Percentiles rank a stretch among this genome's conserved stretches.
Evolutionary conservation across 305 asterid species (phyloP).

Genomic region (Fraxinus nigra): DNA sequence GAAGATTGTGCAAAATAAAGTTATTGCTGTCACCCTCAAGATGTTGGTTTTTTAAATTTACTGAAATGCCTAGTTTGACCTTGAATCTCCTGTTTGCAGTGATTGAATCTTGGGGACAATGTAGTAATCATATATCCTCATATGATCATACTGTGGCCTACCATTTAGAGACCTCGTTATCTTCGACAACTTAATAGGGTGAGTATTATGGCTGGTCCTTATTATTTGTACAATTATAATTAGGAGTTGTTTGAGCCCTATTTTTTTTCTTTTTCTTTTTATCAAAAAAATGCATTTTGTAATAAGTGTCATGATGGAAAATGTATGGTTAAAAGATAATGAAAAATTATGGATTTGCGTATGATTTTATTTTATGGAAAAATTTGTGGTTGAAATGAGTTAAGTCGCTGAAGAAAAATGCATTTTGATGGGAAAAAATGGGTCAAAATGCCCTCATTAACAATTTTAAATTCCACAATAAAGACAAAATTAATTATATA

Average conservation of each 20-base stretch:
- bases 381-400: too few relatives aligned
- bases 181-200: conserved; percentile 33
- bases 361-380: too few relatives aligned
- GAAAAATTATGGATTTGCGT: too few relatives aligned
- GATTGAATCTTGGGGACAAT: conserved; percentile 28
- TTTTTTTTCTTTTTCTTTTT: too few relatives aligned
- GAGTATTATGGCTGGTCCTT: conserved; percentile 47
- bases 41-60: conserved; percentile 24
- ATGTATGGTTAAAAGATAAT: too few relatives aligned
- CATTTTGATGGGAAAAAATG: too few relatives aligned
- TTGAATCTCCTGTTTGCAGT: conserved; percentile 1
- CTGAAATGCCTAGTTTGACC: conserved; percentile 26
- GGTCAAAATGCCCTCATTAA: too few relatives aligned
- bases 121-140: conserved; percentile 26
- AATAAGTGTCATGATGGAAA: too few relatives aligned
- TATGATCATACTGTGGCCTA: conserved; percentile 31
- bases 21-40: conserved; percentile 29
- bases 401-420: too few relatives aligned
- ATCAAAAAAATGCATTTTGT: too few relatives aligned
- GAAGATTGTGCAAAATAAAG: conserved; percentile 77
- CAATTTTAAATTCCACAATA: too few relatives aligned
- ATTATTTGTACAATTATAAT: not conserved
- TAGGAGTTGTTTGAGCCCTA: not conserved
- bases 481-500: too few relatives aligned
- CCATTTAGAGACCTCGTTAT: conserved; percentile 32